Evolutionary conservation across 2,329 filamentous ascomycete species (phyloP).

Genomic region (Seiridium cupressi): DNA sequence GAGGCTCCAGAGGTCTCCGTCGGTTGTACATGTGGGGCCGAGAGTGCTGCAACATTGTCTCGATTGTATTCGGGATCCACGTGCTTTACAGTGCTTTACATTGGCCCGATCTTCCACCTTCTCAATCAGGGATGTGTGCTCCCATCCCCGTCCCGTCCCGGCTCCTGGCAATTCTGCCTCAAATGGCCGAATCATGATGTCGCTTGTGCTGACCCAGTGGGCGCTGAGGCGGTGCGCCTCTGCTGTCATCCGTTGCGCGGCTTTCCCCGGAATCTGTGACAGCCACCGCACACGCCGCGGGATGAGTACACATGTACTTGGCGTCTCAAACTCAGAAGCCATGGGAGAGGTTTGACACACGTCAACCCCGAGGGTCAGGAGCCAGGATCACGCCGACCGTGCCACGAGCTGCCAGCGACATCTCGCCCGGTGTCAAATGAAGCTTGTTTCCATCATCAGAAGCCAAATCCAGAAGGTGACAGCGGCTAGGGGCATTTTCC

Average conservation of each 20-base stretch:
- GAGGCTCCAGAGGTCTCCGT: background rate
- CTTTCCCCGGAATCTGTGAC: background rate
- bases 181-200: background rate
- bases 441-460: background rate
- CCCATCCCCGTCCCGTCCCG: background rate
- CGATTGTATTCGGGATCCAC: background rate
- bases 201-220: background rate
- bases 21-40: background rate
- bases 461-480: background rate
- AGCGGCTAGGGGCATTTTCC: background rate
- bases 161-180: background rate
- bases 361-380: too few species aligned
- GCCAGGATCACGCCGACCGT: too few species aligned
- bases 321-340: background rate
- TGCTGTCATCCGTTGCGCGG: conserved; percentile 1
- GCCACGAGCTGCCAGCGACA: background rate
- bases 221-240: background rate
- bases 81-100: background rate
- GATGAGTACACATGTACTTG: background rate
- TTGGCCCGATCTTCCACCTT: background rate
- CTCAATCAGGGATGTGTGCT: background rate
- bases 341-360: background rate
- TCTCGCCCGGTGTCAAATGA: background rate
- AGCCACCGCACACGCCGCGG: background rate
- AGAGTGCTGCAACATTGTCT: background rate